Evolutionary conservation across 208 protist species (phyloP).

Genomic region (Trypanosoma mega): DNA sequence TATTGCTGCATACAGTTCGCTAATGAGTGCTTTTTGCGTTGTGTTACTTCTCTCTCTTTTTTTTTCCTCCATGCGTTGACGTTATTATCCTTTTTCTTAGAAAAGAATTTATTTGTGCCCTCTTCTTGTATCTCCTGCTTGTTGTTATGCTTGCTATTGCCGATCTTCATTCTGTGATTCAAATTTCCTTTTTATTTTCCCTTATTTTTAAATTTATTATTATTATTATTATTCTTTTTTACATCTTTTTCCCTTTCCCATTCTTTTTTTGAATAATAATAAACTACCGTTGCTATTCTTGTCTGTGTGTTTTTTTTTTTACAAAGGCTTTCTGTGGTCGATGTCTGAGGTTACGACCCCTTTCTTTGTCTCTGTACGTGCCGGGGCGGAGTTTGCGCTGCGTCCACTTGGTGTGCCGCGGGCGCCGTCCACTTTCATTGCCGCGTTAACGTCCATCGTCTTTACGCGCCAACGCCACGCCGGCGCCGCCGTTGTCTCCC

Average conservation of each 20-base stretch:
- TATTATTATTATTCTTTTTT: constrained; percentile 1
- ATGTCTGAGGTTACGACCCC: constrained; percentile 54
- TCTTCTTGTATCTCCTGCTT: too few relatives aligned
- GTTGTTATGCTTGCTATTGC: background rate
- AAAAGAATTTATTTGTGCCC: too few relatives aligned
- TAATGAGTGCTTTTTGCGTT: too few relatives aligned
- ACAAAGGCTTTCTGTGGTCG: background rate
- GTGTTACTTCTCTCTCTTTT: constrained; percentile 14
- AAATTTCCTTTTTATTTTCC: background rate
- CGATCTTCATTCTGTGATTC: background rate
- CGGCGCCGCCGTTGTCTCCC: too few relatives aligned
- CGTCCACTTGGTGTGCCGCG: background rate
- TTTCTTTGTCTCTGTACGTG: constrained; percentile 44
- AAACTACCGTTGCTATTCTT: too few relatives aligned
- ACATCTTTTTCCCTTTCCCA: background rate
- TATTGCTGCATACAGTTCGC: too few relatives aligned
- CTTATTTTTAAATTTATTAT: background rate
- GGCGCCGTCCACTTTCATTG: background rate
- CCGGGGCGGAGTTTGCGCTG: constrained; percentile 41
- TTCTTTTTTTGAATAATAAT: constrained; percentile 7
- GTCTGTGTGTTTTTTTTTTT: background rate
- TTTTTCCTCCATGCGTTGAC: constrained; percentile 11
- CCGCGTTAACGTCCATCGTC: background rate
- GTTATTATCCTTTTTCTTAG: too few relatives aligned
- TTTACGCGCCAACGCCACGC: background rate